Base-by-base conservation (phyloP, 495 filamentous ascomycete species). In the Neurospora terricola region DNA sequence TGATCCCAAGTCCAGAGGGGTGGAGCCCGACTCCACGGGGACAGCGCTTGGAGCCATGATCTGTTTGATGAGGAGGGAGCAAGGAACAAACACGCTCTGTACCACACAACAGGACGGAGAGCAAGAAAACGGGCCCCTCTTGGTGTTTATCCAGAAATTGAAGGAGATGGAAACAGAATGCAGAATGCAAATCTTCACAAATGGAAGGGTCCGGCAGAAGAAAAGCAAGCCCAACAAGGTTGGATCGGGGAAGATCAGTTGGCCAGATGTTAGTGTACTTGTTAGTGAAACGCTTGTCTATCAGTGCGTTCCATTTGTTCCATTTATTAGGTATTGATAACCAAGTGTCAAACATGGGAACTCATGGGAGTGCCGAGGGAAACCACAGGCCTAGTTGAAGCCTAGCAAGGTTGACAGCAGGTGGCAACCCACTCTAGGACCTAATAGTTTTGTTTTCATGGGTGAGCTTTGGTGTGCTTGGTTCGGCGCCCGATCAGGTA, bases 21-120 rank as follows among this genome's bases (percentile, higher is more conserved):
- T 34, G 18, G 78, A 74, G 72, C 81, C 76, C 38, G 75, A 76
- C 34, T 82, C 77, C 27, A 84, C 82, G 10, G 85, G 81, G 45
- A 87, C 73, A 70, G 83, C 82, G 37, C 77, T 83, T 4, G 86
- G 86, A 23, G 86, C 82, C 86, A 88, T 88, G 66, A 36, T 79
- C 12, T 59, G 48, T 27, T 3, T 30, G 48, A 30, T 6, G 48
- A 27, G 39, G 62, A 69, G 3, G 16, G 23, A 48, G 43, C 43
- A 48, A 4, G n/a, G 43, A 23, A 45, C 43, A 42, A 45, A 45
- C 43, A 42, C 11, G 9, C 21, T 59, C 11, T 48, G 43, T 48
- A 27, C 21, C 11, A 27, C 21, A 45, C n/a, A 23, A 5, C n/a
- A 12, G 12, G 10, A 54, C 8, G 0, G 9, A 27, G 9, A 54